Conservation (phyloP, 1,139 yeast species). For the Sugiyamaella neomexicana region DNA sequence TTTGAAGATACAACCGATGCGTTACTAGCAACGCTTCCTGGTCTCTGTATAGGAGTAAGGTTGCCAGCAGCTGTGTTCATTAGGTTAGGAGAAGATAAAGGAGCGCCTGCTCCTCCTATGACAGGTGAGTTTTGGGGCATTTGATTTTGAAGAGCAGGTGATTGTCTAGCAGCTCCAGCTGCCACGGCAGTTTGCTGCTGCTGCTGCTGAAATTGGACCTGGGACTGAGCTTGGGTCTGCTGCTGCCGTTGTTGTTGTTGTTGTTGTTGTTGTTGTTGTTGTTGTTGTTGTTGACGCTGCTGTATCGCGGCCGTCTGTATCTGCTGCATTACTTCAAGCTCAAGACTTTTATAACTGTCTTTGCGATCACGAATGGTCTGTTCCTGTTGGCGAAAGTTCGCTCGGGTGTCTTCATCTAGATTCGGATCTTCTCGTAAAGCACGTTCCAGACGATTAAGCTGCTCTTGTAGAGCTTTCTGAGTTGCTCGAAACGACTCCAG, state of each 20-base stretch:
- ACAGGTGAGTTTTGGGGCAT: conserved; percentile 8
- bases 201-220: conserved; percentile 20
- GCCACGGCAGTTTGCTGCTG: conserved; percentile 21
- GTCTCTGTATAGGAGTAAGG: conserved; percentile 17
- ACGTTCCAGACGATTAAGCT: conserved; percentile 29
- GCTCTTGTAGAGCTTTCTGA: conserved; percentile 28
- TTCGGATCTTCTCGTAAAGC: conserved; percentile 30
- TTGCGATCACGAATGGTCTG: conserved; percentile 31
- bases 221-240: conserved; percentile 21
- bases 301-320: conserved; percentile 32
- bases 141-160: conserved; percentile 11
- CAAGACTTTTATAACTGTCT: conserved; percentile 31
- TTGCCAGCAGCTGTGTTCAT: conserved; percentile 5
- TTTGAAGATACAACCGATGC: conserved; percentile 7
- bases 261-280: conserved; percentile 14
- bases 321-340: conserved; percentile 34
- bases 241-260: conserved; percentile 22
- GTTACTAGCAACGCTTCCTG: conserved; percentile 16
- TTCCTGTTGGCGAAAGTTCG: conserved; percentile 29
- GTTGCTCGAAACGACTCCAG: conserved; percentile 27
- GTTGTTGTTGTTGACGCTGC: conserved; percentile 25
- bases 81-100: conserved; percentile 5
- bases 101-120: conserved; percentile 8
- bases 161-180: conserved; percentile 5
- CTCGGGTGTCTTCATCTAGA: conserved; percentile 27